Evolutionary conservation across 1,139 yeast genomes (phyloP).

Genomic region (Pichia norvegensis): DNA sequence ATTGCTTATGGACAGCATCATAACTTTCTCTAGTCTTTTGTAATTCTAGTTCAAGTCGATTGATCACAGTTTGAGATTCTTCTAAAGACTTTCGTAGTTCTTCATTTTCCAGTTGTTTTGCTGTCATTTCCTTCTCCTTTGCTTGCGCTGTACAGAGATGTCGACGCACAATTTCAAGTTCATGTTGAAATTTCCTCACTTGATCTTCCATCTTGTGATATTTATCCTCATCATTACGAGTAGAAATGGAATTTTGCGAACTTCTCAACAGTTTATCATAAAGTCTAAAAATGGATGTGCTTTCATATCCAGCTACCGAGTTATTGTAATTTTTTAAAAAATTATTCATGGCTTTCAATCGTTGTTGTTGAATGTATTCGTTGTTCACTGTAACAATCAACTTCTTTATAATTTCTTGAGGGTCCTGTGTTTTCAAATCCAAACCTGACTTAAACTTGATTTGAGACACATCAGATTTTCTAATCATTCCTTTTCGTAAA

Average conservation of each 20-base stretch:
- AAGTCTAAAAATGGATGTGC: constrained; percentile 5
- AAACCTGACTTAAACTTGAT: constrained; percentile 17
- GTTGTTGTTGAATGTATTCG: constrained; percentile 29
- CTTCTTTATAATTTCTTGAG: constrained; percentile 27
- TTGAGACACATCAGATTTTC: not conserved
- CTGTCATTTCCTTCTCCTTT: constrained; percentile 13
- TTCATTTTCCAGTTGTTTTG: constrained; percentile 1
- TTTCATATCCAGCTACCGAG: constrained; percentile 10
- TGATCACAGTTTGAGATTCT: not conserved
- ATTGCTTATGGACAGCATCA: not conserved
- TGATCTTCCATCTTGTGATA: not conserved
- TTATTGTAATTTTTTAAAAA: constrained; percentile 29
- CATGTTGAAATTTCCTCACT: not conserved
- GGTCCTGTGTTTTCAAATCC: constrained; percentile 21
- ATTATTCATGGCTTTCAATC: constrained; percentile 23
- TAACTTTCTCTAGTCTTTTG: not conserved
- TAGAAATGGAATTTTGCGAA: not conserved
- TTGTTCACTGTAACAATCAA: constrained; percentile 27
- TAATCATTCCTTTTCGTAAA: not conserved
- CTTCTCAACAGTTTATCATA: constrained; percentile 9
- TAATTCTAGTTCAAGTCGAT: not conserved
- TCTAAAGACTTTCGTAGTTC: constrained; percentile 1
- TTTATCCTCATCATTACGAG: not conserved
- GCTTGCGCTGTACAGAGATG: constrained; percentile 17
- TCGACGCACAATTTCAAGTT: constrained; percentile 16